Base-by-base conservation (phyloP, 1,284 basidiomycete genomes). In the Cryptococcus sp. region DNA sequence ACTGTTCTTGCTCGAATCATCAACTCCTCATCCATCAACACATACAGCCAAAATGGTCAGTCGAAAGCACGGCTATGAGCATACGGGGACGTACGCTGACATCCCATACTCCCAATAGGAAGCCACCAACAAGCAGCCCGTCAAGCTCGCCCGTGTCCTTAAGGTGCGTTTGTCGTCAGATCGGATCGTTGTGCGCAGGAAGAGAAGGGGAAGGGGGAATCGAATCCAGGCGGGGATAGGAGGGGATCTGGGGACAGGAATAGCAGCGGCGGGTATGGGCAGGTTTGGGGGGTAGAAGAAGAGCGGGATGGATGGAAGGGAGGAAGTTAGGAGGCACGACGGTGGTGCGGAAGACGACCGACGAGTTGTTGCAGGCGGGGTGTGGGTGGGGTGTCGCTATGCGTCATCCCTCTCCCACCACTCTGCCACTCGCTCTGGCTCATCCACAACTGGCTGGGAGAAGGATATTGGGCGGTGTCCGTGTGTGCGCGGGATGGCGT, bases 71-170 rank as follows among this genome's bases (percentile, higher is more conserved):
- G 13, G 28, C 16, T 8, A 40, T 6, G 33, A n/a, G 23, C 20
- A 20, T 18, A 21, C 39, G 45, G 20, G 46, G 46, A 28, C 33
- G 12, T 18, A 24, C 15, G 47, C 38, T 50, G 50, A 58, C 42
- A 16, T 21, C 15, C 24, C 28, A 16, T 21, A 23, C 6, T 39
- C 21, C 13, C 7, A 88, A 87, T 87, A 89, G 77, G 84, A 88
- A 71, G 68, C 66, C 57, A 84, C 87, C 79, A 93, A 55, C 59
- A 61, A 94, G 86, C 83, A 85, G 65, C 86, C 89, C 72, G 91
- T 94, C 77, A 95, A 95, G 80, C 90, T 96, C 77, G 93, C 91
- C 67, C 91, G 89, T 82, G 93, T 97, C 69, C 86, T 89, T 82
- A 95, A 92, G 88, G 91, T 91, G 69, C 61, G 75, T 71, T 43